Conservation (phyloP, 2,329 filamentous ascomycete species). For the Fusarium sp. region DNA sequence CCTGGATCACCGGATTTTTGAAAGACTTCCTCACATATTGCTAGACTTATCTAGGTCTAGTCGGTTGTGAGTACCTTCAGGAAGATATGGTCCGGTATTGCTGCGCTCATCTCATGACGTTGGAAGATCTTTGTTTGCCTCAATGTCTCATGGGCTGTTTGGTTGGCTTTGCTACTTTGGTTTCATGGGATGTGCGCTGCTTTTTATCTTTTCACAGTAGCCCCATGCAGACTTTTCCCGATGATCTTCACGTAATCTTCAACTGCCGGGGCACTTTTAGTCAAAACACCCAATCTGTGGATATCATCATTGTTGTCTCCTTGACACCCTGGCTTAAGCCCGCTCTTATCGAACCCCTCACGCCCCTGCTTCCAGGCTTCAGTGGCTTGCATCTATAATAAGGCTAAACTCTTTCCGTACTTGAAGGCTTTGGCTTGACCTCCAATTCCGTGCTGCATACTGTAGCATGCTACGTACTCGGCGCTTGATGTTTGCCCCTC, state of each 20-base stretch:
- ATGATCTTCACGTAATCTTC: rapidly evolving
- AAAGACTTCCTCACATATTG: neutral
- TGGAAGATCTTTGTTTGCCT: neutral
- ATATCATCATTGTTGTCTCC: too few relatives aligned
- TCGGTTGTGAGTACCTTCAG: rapidly evolving
- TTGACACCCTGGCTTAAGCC: neutral
- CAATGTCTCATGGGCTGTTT: neutral
- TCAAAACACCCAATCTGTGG: rapidly evolving
- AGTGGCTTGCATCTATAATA: neutral
- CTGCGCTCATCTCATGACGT: neutral
- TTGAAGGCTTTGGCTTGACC: neutral
- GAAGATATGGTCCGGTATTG: neutral
- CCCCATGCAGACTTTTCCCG: neutral
- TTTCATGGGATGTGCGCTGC: neutral
- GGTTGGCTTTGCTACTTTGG: neutral
- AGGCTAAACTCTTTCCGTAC: neutral
- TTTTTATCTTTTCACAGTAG: neutral
- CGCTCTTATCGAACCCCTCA: neutral
- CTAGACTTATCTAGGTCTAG: neutral
- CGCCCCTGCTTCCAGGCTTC: neutral
- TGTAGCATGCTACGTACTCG: neutral
- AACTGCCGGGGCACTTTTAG: neutral
- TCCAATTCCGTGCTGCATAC: neutral
- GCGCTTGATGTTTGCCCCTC: neutral
- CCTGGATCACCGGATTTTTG: too few relatives aligned